Conservation (phyloP, 108 stramenopile species). For the Skeletonema grethae region DNA sequence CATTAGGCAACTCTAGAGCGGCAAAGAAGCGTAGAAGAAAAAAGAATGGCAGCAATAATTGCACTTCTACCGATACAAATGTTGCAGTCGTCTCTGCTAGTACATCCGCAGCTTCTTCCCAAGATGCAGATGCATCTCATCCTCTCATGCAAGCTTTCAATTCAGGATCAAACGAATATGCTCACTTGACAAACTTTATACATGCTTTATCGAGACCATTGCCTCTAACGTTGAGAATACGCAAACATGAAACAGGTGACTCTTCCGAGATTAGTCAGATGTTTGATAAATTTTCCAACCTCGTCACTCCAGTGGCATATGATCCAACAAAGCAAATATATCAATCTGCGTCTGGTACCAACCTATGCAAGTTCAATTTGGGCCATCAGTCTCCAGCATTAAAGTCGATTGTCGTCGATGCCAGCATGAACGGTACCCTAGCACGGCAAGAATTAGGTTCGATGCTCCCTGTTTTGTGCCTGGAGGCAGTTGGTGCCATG, state of each 20-base stretch:
- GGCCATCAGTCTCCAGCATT: slow-evolving; percentile 45
- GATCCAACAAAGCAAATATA: slow-evolving; percentile 40
- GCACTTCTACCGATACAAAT: background rate
- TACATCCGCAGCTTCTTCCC: background rate
- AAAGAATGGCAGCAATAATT: slow-evolving; percentile 38
- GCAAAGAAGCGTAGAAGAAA: slow-evolving; percentile 56
- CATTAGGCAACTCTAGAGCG: slow-evolving; percentile 62
- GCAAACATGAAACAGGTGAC: slow-evolving; percentile 14
- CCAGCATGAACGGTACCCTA: slow-evolving; percentile 54
- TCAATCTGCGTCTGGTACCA: slow-evolving; percentile 40
- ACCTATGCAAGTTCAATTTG: slow-evolving; percentile 49
- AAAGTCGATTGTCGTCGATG: slow-evolving; percentile 53
- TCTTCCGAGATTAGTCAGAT: slow-evolving; percentile 7
- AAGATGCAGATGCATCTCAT: slow-evolving; percentile 13
- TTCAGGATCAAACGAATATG: slow-evolving; percentile 13
- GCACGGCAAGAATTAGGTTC: slow-evolving; percentile 84
- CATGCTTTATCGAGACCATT: slow-evolving; percentile 36
- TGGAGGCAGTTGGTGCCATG: slow-evolving; percentile 44
- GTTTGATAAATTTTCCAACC: slow-evolving; percentile 4
- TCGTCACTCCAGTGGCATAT: slow-evolving; percentile 34
- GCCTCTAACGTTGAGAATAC: slow-evolving; percentile 52
- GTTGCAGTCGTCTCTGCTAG: background rate
- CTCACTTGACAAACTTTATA: slow-evolving; percentile 29
- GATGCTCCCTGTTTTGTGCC: slow-evolving; percentile 71
- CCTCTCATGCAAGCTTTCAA: slow-evolving; percentile 44